A percentile compares a stretch with the other conserved stretches of the same genome.
phyloP scores from a whole-genome alignment of 768 basidiomycete genomes.

The Russula lepida region DNA sequence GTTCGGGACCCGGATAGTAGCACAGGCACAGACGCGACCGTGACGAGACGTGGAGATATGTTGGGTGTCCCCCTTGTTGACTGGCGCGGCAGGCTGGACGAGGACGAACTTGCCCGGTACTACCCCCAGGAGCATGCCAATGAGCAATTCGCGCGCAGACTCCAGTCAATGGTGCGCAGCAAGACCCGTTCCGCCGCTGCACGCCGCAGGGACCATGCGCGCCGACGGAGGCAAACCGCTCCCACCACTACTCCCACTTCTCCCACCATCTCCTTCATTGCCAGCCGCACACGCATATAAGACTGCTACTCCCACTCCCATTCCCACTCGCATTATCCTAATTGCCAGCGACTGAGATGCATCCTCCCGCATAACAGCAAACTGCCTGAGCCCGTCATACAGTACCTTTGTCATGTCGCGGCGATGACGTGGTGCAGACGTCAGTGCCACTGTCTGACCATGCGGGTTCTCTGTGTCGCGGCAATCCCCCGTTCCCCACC shows the following conservation, averaged over 20 bases:
- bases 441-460: slow-evolving; percentile 5
- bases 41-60: not conserved
- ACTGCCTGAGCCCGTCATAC: too few species aligned
- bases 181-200: not conserved
- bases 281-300: not conserved
- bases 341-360: not conserved
- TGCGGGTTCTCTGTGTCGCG: slow-evolving; percentile 8
- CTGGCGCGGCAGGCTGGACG: not conserved
- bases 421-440: slow-evolving; percentile 9
- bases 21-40: not conserved
- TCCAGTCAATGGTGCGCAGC: not conserved
- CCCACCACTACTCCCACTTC: not conserved
- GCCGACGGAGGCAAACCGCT: not conserved
- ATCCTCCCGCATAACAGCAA: not conserved
- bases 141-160: not conserved
- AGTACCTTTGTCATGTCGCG: slow-evolving; percentile 9
- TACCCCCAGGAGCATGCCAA: not conserved
- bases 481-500: not conserved
- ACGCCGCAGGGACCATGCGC: not conserved
- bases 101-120: not conserved
- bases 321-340: not conserved
- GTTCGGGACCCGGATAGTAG: not conserved
- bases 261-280: not conserved
- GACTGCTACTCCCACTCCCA: not conserved
- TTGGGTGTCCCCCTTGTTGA: not conserved